Base-by-base conservation (phyloP, 495 filamentous ascomycete genomes). In the Cercophora sp. region DNA sequence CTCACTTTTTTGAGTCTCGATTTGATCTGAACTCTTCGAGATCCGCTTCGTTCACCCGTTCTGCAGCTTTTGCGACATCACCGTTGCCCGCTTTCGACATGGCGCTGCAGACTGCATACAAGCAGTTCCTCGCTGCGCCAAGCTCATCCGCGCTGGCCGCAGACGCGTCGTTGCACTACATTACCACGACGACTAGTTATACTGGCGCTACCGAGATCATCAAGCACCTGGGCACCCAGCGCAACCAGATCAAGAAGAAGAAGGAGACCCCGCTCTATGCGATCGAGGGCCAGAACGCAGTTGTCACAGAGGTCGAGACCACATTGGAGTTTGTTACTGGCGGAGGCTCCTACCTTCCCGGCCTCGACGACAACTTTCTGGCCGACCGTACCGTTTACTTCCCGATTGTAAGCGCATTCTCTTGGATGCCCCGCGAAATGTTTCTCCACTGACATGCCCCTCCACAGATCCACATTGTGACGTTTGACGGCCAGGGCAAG, bases 361-460 rank as follows among this genome's bases (percentile, higher is more conserved):
- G 80, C 41, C 72, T 98, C 42, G 93, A 97, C 54, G 91, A 97
- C 75, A 96, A 96, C 72, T 95, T 97, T 68, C 69, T 98, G 46
- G 74, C 85, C 47, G 94, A 97, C 67, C 85, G 85, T 55, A 81
- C 81, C 56, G 88, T 88, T 40, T 85, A 79, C 32, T 81, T 97
- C 57, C 85, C 88, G 51, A 82, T 93, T 76, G 91, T 96, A 81
- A 62, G 84, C 75, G 43, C 24, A 15, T 75, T 52, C 34, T 27
- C 43, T 35, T 26, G 37, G 6, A 16, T 48, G 51, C 20, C n/a
- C n/a, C n/a, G n/a, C n/a, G n/a, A 18, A 24, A 26, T 23, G 32
- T 23, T 18, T 9, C 46, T 22, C 42, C 31, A 29, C 63, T 76
- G 36, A 77, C 67, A 55, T 51, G 26, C 39, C 48, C 48, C 48